phyloP scores from a whole-genome alignment of 1,139 yeast species.

The Wickerhamiella pararugosa region DNA sequence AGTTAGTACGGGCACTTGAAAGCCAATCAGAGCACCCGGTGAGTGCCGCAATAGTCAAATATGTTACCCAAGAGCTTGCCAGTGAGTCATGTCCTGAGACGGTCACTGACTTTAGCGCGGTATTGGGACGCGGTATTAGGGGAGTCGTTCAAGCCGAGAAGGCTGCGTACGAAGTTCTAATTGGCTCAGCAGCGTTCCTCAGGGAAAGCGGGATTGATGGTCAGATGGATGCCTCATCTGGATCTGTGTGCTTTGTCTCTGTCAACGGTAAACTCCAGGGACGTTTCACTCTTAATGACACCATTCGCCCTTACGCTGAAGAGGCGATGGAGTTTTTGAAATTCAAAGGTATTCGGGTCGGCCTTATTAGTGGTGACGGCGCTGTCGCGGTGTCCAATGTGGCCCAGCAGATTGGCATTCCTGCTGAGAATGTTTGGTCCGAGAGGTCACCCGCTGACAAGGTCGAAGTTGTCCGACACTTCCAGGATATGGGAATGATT shows the following conservation, averaged over 20 bases:
- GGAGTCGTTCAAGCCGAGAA: slow-evolving; percentile 28
- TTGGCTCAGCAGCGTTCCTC: slow-evolving; percentile 12
- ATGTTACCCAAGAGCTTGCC: not conserved
- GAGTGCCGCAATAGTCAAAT: slow-evolving; percentile 46
- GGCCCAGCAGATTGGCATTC: slow-evolving; percentile 56
- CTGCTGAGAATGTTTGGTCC: slow-evolving; percentile 49
- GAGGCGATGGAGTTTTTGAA: slow-evolving; percentile 44
- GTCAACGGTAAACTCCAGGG: slow-evolving; percentile 51
- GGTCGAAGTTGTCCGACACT: slow-evolving; percentile 44
- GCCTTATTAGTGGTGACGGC: slow-evolving; percentile 86
- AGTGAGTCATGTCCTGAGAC: not conserved
- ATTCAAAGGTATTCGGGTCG: slow-evolving; percentile 46
- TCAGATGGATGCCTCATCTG: slow-evolving; percentile 10
- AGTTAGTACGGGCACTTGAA: slow-evolving; percentile 49
- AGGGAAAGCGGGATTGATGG: slow-evolving; percentile 11
- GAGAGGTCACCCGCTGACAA: slow-evolving; percentile 69
- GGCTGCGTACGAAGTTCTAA: slow-evolving; percentile 8
- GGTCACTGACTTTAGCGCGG: slow-evolving; percentile 19
- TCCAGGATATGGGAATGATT: slow-evolving; percentile 30
- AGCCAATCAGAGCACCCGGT: slow-evolving; percentile 75
- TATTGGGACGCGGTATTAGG: slow-evolving; percentile 59
- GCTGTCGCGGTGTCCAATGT: slow-evolving; percentile 45
- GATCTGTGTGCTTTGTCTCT: slow-evolving; percentile 22
- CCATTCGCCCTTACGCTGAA: slow-evolving; percentile 50
- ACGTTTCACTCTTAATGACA: slow-evolving; percentile 49